Base-by-base conservation (phyloP, 257 asterid genomes). In the Apocynum venetum region DNA sequence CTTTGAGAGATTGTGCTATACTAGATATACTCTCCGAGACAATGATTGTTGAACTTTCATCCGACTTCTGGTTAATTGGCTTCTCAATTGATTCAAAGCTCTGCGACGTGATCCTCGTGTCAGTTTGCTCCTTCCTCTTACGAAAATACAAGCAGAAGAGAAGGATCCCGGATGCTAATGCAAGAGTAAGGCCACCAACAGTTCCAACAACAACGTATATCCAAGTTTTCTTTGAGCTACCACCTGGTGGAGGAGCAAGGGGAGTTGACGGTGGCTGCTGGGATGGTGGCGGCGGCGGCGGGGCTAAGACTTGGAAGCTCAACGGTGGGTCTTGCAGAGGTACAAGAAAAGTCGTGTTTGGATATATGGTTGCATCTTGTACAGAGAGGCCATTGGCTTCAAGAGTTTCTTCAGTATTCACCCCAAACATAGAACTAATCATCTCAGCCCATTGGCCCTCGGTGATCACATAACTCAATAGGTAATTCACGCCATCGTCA, bases 311-410 rank as follows among this genome's bases (percentile, higher is more conserved):
- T 66, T 86, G 89, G 59, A 83, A 71, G 36, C 80, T 82, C 12
- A 83, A 79, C 7, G 97, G 98, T 8, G 90, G 89, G 71, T 85
- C 82, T 79, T 72, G 84, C 53, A 95, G 91, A 6, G 98, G 99
- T 52, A 95, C 83, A 0, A 95, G 76, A 40, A 93, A 90, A 69
- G 97, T 93, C 0, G 98, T 93, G 75, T 76, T 78, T 0, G 99
- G 94, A 71, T 47, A 81, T 13, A 91, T 76, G 4, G 7, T 72
- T 3, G 13, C 0, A 72, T 83, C 86, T 10, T 79, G 72, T 15
- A 63, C 76, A 1, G 97, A 79, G 48, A 92, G 35, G 19, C 83
- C 81, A 73, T 95, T 95, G 11, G 99, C 97, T 12, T 76, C 80
- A 11, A 87, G 89, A 19, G 82, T 85, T 63, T 14, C 40, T 17